A percentile compares a stretch with the other conserved stretches of the same genome.
Evolutionary conservation across 768 basidiomycete genomes (phyloP).

Genomic region (Panellus pusillus): DNA sequence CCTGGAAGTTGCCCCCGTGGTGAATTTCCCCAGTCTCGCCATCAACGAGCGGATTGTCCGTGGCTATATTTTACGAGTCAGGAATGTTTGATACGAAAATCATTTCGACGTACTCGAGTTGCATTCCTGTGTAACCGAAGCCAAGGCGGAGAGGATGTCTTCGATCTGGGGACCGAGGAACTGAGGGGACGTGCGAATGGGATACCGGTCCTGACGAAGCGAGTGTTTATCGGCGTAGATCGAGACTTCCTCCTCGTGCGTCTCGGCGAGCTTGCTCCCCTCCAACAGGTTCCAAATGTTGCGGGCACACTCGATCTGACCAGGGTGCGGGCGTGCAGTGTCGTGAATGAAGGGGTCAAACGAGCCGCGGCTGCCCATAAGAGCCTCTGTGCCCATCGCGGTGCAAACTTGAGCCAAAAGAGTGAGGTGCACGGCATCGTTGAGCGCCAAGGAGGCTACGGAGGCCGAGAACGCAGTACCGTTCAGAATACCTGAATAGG

Average conservation of each 20-base stretch:
- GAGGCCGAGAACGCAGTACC: conserved; percentile 78
- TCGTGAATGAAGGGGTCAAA: conserved; percentile 75
- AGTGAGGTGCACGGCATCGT: conserved; percentile 65
- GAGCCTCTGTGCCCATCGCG: conserved; percentile 78
- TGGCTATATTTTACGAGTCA: conserved; percentile 43
- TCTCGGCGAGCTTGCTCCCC: conserved; percentile 60
- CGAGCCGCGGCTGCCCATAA: conserved; percentile 63
- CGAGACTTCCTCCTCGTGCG: conserved; percentile 62
- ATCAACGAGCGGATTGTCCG: conserved; percentile 81
- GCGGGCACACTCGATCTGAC: conserved; percentile 72
- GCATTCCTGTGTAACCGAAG: conserved; percentile 65
- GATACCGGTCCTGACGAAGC: conserved; percentile 73
- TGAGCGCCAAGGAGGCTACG: conserved; percentile 67
- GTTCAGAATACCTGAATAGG: conserved; percentile 48
- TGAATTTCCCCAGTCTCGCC: conserved; percentile 63
- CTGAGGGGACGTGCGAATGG: conserved; percentile 70
- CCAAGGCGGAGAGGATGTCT: conserved; percentile 63
- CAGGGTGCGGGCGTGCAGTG: conserved; percentile 73
- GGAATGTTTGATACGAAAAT: no score
- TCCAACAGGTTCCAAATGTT: conserved; percentile 63
- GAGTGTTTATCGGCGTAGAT: conserved; percentile 67
- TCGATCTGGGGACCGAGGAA: conserved; percentile 81
- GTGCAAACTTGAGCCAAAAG: conserved; percentile 71
- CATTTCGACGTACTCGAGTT: conserved; percentile 57
- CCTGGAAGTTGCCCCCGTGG: conserved; percentile 87